Conservation (phyloP, 1,284 basidiomycete species). For the Cryptococcus hybrid region DNA sequence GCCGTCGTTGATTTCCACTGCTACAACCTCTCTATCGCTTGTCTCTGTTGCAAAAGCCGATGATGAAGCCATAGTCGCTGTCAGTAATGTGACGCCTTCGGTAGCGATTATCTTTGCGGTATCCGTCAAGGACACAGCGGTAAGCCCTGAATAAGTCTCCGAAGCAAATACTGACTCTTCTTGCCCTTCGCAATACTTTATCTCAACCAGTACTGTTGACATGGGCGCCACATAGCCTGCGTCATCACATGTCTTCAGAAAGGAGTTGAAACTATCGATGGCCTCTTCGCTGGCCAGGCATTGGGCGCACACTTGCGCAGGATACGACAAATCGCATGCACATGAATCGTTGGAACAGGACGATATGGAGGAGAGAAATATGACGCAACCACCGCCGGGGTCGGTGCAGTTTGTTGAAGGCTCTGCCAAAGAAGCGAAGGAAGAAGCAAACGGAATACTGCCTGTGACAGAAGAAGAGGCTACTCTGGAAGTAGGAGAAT, state of each 20-base stretch:
- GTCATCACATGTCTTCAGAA: conserved; percentile 8
- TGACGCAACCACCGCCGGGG: conserved; percentile 10
- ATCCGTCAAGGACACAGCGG: not conserved
- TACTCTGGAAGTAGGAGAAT: not conserved
- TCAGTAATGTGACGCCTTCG: not conserved
- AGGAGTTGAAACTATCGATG: conserved; percentile 9
- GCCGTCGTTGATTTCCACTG: too few species aligned
- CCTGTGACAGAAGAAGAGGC: not conserved
- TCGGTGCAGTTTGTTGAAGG: conserved; percentile 1
- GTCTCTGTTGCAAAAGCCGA: not conserved
- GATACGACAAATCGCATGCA: conserved; percentile 9
- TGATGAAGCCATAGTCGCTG: not conserved
- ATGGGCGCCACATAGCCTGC: conserved; percentile 3
- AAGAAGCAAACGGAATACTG: conserved; percentile 2
- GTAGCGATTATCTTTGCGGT: not conserved
- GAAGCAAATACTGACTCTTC: not conserved
- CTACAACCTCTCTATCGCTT: too few species aligned
- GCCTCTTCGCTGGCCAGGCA: conserved; percentile 8
- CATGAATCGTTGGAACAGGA: conserved; percentile 10
- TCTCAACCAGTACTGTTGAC: conserved; percentile 7
- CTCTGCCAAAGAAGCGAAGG: not conserved
- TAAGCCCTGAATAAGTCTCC: not conserved
- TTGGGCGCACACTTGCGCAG: conserved; percentile 16
- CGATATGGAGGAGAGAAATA: conserved; percentile 5
- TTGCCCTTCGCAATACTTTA: not conserved